A percentile compares a stretch with the other conserved stretches of the same genome.
phyloP scores from a whole-genome alignment of 352 stramenopile genomes.

The Phytopythium montanum region DNA sequence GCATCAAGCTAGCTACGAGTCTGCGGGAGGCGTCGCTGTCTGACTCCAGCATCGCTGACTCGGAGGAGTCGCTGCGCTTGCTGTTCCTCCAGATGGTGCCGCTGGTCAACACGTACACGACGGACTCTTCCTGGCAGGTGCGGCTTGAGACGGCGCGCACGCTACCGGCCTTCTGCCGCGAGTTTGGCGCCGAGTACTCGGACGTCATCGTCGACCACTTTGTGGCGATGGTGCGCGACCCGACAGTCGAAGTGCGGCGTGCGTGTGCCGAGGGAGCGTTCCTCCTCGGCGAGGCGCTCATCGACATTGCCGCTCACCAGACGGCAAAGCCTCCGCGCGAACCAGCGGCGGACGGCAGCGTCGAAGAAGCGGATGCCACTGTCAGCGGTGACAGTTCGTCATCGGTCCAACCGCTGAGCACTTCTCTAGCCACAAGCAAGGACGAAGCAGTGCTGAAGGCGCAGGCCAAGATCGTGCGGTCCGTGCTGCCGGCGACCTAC shows the following conservation, averaged over 20 bases:
- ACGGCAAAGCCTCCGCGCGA: not conserved
- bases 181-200: constrained; percentile 75
- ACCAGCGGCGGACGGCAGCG: not conserved
- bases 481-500: constrained; percentile 76
- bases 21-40: constrained; percentile 28
- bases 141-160: constrained; percentile 72
- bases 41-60: not conserved
- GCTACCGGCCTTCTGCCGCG: constrained; percentile 68
- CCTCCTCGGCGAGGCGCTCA: constrained; percentile 54
- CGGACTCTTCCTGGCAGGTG: constrained; percentile 86
- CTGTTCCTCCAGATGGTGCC: constrained; percentile 81
- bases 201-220: constrained; percentile 89
- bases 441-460: constrained; percentile 49
- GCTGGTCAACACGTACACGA: constrained; percentile 87
- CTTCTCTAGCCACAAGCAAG: constrained; percentile 11
- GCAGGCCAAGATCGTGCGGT: constrained; percentile 78
- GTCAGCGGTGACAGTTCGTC: not conserved
- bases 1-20: constrained; percentile 64
- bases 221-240: constrained; percentile 75
- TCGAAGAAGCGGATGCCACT: not conserved
- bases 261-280: constrained; percentile 69
- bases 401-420: not conserved
- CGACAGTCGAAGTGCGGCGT: constrained; percentile 82
- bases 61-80: constrained; percentile 50
- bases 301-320: constrained; percentile 42